Percentiles rank a stretch among this genome's conserved stretches.
phyloP scores from a whole-genome alignment of 371 early-diverging fungal genomes.

The Lichtheimia ramosa region DNA sequence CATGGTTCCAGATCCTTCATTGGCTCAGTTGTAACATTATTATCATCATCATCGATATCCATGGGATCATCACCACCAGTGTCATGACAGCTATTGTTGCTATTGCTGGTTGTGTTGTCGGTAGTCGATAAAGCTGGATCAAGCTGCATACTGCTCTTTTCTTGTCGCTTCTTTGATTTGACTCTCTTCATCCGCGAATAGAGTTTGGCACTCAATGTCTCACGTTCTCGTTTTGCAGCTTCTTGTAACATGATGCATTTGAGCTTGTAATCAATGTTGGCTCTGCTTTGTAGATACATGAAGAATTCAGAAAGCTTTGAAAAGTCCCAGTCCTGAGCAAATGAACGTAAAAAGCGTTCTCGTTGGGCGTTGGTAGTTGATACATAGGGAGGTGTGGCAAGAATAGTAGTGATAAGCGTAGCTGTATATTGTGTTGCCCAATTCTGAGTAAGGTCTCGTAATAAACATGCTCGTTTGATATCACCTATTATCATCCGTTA shows the following conservation, averaged over 20 bases:
- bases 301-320: conserved; percentile 76
- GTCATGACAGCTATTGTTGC: background rate
- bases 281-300: conserved; percentile 64
- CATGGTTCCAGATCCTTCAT: background rate
- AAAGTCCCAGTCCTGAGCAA: conserved; percentile 78
- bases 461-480: conserved; percentile 50
- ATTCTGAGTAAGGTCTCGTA: conserved; percentile 53
- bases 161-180: conserved; percentile 1
- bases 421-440: conserved; percentile 64
- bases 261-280: conserved; percentile 69
- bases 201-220: conserved; percentile 36
- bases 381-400: conserved; percentile 36
- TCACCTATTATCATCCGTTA: conserved; percentile 33
- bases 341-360: conserved; percentile 64
- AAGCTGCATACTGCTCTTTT: no score
- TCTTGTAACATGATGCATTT: conserved; percentile 74
- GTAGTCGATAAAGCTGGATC: background rate
- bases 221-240: conserved; percentile 57
- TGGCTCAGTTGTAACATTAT: background rate
- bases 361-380: conserved; percentile 37
- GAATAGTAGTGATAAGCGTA: conserved; percentile 44
- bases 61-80: background rate
- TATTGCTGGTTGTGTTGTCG: background rate
- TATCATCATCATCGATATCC: background rate
- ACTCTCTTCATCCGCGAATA: conserved; percentile 19